Evolutionary conservation across 169 alveolate species (phyloP), one percentile per base, ranked within the genome.

Genomic region (Plasmodium ovale): DNA sequence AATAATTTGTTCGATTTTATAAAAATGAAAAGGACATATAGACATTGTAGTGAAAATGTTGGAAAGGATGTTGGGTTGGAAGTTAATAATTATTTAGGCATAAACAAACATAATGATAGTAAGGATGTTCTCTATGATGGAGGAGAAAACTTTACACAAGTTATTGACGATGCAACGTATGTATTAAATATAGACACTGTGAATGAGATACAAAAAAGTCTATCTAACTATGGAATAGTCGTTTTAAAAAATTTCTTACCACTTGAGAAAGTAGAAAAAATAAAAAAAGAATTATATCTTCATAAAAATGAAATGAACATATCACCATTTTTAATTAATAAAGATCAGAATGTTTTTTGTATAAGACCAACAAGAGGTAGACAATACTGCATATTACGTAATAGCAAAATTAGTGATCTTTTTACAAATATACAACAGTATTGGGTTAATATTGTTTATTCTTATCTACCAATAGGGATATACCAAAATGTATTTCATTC

Each of bases 281-380:
- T 77, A 77, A 77, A 62, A 65, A 60, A 77, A 62, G 79, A 77
- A 4, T 64, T 77, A 65, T 77, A 44, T 44, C 53, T 77, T 1
- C 70, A 77, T 47, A 65, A 77, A 62, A 77, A 42, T 27, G 65
- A 77, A 25, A 64, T 42, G 1, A 77, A 77, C 23, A 56, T 77
- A 47, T 60, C 89, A 12, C 49, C 74, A 14, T 54, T 62, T 31
- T 67, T 77, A 42, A 60, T 77, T 67, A 35, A 60, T 77, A 64
- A 60, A 25, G 89, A 77, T 62, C 60, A 62, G 44, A 77, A 77
- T 56, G 23, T 77, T 16, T 77, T 60, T 69, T 77, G 89, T 69
- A 77, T 77, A 27, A 49, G 89, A 62, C 89, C 89, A 2, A 77
- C 79, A 62, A 51, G 89, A 54, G 89, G 89, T 25, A 62, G 89